These are phyloP conservation scores for Fusarium goolgardi DNA, from an alignment of 2,329 filamentous ascomycete species.

Conservation along the genomic window DNA sequence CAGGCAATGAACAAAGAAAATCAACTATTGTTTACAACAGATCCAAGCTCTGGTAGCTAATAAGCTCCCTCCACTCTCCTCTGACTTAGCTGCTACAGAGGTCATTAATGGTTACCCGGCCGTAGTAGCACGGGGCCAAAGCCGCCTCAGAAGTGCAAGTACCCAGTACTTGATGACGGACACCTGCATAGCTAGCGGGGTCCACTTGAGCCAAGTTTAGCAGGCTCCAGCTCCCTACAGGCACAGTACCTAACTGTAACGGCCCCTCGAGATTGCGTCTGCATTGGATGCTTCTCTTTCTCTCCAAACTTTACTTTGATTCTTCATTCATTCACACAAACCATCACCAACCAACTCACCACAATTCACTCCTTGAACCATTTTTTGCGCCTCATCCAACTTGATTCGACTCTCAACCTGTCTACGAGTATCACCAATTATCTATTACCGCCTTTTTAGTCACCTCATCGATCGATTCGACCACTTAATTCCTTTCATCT, in stretches of 20 bases:
- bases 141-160: slow-evolving; percentile 18
- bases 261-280: slow-evolving; percentile 26
- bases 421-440: slow-evolving; percentile 1
- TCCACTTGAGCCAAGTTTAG: slow-evolving; percentile 27
- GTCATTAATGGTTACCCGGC: slow-evolving; percentile 36
- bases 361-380: slow-evolving; percentile 34
- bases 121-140: slow-evolving; percentile 28
- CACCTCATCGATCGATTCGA: slow-evolving; percentile 13
- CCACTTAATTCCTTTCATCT: slow-evolving; percentile 2
- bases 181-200: slow-evolving; percentile 24
- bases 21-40: slow-evolving; percentile 2
- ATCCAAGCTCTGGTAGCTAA: slow-evolving; percentile 9
- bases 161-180: slow-evolving; percentile 29
- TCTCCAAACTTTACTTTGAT: slow-evolving; percentile 32
- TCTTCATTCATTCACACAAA: slow-evolving; percentile 28
- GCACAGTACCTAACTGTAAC: slow-evolving; percentile 24
- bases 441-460: slow-evolving; percentile 4
- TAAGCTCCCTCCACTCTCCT: neutral
- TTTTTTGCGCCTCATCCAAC: slow-evolving; percentile 22
- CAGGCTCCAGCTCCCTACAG: slow-evolving; percentile 27
- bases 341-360: slow-evolving; percentile 31
- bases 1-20: slow-evolving; percentile 20
- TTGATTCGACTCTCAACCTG: neutral
- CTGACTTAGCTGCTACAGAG: slow-evolving; percentile 10
- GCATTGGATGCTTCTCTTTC: slow-evolving; percentile 13